Base-by-base conservation (phyloP, 1,139 yeast genomes). In the Candida pseudoviswanathii region DNA sequence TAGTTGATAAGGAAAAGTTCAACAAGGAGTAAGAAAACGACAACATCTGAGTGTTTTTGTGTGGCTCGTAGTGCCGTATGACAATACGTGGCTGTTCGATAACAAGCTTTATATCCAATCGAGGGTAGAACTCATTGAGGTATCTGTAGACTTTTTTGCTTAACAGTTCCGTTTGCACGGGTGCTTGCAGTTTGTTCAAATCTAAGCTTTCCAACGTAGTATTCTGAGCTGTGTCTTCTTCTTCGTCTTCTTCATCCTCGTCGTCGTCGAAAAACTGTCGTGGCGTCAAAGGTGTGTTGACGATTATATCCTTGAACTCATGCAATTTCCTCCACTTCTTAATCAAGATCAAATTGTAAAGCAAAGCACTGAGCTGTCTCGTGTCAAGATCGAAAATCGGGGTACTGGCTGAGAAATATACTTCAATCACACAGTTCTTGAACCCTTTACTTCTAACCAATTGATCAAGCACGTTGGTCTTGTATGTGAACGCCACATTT, bases 341-440 rank as follows among this genome's bases (percentile, higher is more conserved):
- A 33, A 67, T 54, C 42, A 70, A 60, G 43, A 67, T 72, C 45
- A 67, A 45, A 52, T 72, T 75, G 58, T 66, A 79, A 37, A 66
- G 69, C 64, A 65, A 61, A 21, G 57, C 74, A 59, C 68, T 80
- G 63, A 60, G 75, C 66, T 59, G 84, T 10, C 55, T 66, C 2
- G 82, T 65, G 55, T 78, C 78, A 43, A 83, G 71, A 48, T 81
- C 81, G 3, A 82, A 50, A 8, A 78, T 72, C 1, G 82, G 76
- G 37, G 80, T 75, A 11, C 82, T 75, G 34, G 77, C 69, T 0
- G 82, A 69, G n/a, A 76, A 62, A 48, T 71, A 71, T 6, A 70
- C 52, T 48, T 72, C 79, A 22, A 72, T 59, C 2, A 70, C 68
- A 51, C 75, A 70, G 55, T 70, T 62, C 54, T 68, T 61, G 58